Evolutionary conservation across 192 early-diverging fungal genomes (phyloP).

Genomic region (Coemansia aciculifera): DNA sequence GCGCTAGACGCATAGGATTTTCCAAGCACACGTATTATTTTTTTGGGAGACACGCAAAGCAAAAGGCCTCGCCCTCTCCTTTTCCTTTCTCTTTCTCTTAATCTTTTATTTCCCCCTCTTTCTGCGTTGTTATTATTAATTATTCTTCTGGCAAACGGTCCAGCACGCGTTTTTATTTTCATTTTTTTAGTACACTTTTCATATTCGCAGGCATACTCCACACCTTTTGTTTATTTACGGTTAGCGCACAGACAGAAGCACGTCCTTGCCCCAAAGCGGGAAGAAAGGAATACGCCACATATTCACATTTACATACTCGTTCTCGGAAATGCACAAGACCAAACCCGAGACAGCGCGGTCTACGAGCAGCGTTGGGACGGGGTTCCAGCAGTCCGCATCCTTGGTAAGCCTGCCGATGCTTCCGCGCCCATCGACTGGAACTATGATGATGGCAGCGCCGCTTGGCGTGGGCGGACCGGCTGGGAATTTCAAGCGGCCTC

Average conservation of each 20-base stretch:
- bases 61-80: neutral
- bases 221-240: neutral
- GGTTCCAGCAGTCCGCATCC: conserved; percentile 51
- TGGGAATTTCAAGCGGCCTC: conserved; percentile 33
- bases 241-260: neutral
- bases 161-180: conserved; percentile 3
- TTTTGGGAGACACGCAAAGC: neutral
- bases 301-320: neutral
- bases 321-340: conserved; percentile 30
- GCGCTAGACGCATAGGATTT: conserved; percentile 1
- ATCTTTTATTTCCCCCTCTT: neutral
- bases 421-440: conserved; percentile 40
- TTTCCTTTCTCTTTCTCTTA: conserved; percentile 1
- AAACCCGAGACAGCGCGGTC: conserved; percentile 52
- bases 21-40: neutral
- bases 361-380: conserved; percentile 24
- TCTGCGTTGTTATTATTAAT: neutral
- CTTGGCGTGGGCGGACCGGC: conserved; percentile 18
- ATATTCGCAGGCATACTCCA: conserved; percentile 7
- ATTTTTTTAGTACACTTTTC: neutral
- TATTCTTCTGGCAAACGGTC: neutral
- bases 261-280: neutral
- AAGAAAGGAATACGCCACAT: conserved; percentile 1
- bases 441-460: conserved; percentile 22
- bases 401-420: conserved; percentile 54